Evolutionary conservation across 2,329 filamentous ascomycete genomes (phyloP).

Genomic region (Knufia petricola): DNA sequence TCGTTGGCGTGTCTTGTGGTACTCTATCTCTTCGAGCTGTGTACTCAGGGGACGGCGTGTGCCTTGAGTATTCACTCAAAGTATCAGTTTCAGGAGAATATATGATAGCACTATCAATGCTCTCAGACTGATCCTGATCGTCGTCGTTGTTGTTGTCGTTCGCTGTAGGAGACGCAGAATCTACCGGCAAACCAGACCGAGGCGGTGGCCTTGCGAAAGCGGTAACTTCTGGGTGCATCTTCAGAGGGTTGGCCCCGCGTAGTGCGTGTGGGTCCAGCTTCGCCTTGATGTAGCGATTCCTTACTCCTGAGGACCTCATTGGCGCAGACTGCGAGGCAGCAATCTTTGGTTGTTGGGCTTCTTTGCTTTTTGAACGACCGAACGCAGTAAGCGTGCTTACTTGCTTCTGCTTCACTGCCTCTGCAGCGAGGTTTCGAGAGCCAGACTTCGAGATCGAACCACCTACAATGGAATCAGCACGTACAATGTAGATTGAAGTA

Average conservation of each 20-base stretch:
- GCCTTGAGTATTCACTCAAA: constrained; percentile 19
- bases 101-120: constrained; percentile 19
- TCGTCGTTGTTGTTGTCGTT: not conserved
- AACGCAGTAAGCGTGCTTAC: not conserved
- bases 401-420: not conserved
- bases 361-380: not conserved
- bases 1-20: constrained; percentile 12
- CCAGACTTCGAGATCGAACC: not conserved
- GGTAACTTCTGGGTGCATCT: constrained; percentile 16
- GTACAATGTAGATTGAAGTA: not conserved
- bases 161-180: not conserved
- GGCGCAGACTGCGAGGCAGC: constrained; percentile 5
- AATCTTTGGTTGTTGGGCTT: not conserved
- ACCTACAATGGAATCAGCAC: not conserved
- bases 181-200: not conserved
- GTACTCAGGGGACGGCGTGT: constrained; percentile 13
- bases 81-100: constrained; percentile 21
- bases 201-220: constrained; percentile 12
- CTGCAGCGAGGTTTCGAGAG: not conserved
- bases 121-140: constrained; percentile 13
- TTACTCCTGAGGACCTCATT: constrained; percentile 13
- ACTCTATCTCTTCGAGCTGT: not conserved
- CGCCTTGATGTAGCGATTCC: constrained; percentile 14
- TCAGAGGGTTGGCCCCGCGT: constrained; percentile 16
- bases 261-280: constrained; percentile 9